A percentile compares a stretch with the other conserved stretches of the same genome.
Conservation (phyloP, 371 early-diverging fungal species). For the Actinomucor elegans region DNA sequence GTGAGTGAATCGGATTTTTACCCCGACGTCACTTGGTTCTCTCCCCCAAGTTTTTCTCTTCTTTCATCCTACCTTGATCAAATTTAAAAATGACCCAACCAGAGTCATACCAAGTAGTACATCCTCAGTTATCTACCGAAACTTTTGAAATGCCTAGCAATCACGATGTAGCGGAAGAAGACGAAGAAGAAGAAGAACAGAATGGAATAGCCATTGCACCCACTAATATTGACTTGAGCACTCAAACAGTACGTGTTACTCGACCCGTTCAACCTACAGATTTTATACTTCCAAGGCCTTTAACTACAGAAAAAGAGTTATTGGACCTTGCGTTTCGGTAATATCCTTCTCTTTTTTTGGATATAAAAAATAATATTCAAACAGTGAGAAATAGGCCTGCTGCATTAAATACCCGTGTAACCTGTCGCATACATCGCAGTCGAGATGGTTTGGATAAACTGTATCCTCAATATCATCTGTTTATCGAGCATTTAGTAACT, state of each 20-base stretch:
- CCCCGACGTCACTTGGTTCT: too few species aligned
- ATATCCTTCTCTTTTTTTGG: constrained; percentile 1
- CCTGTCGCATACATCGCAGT: constrained; percentile 75
- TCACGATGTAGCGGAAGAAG: constrained; percentile 2
- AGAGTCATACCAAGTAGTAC: constrained; percentile 12
- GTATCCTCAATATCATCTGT: constrained; percentile 75
- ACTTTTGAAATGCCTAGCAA: constrained; percentile 10
- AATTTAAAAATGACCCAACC: constrained; percentile 22
- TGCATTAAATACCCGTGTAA: constrained; percentile 70
- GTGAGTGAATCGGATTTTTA: too few species aligned
- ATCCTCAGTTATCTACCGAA: constrained; percentile 16
- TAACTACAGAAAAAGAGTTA: constrained; percentile 29
- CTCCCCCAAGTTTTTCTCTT: too few species aligned
- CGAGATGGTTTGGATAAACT: constrained; percentile 71
- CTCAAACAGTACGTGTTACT: constrained; percentile 35
- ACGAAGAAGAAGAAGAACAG: constrained; percentile 19
- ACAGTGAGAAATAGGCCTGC: constrained; percentile 74
- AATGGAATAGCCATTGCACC: constrained; percentile 14
- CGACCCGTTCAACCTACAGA: constrained; percentile 42
- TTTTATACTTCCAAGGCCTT: constrained; percentile 29
- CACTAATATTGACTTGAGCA: constrained; percentile 10
- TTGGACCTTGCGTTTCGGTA: constrained; percentile 43
- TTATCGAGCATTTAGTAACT: constrained; percentile 63
- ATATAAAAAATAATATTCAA: neutral
- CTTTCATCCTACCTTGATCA: too few species aligned